These are phyloP conservation scores for Cercospora brassicicola DNA, from an alignment of 2,329 filamentous ascomycete genomes.

Conservation along the genomic window DNA sequence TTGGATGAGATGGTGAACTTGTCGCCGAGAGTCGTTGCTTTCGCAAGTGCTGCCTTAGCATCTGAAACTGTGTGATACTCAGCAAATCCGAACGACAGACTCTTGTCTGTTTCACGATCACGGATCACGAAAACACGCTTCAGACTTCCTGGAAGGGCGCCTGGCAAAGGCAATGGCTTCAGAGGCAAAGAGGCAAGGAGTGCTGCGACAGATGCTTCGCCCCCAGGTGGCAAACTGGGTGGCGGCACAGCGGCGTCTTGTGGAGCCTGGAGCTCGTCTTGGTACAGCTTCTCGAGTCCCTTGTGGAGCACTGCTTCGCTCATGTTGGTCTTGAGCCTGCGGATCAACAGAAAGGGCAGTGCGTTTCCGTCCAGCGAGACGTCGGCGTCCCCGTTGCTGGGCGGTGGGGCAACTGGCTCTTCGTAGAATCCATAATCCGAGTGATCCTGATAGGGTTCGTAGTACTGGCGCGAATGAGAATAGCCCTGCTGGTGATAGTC, in stretches of 20 bases:
- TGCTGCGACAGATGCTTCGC: slow-evolving; percentile 30
- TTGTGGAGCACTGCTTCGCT: slow-evolving; percentile 71
- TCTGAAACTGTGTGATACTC: slow-evolving; percentile 76
- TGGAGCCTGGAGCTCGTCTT: slow-evolving; percentile 30
- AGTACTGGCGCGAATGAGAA: slow-evolving; percentile 12
- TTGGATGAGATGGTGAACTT: slow-evolving; percentile 77
- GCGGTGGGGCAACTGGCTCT: slow-evolving; percentile 23
- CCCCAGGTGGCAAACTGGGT: not conserved
- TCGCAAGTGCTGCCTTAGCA: slow-evolving; percentile 70
- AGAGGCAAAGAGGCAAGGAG: not conserved
- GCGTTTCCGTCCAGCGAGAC: slow-evolving; percentile 23
- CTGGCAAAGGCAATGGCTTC: slow-evolving; percentile 12
- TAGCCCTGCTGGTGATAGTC: slow-evolving; percentile 15
- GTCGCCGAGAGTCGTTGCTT: slow-evolving; percentile 65
- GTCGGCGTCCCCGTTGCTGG: slow-evolving; percentile 30
- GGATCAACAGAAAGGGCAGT: slow-evolving; percentile 62
- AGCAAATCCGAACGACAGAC: slow-evolving; percentile 79
- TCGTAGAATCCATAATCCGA: slow-evolving; percentile 22
- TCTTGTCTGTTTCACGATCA: slow-evolving; percentile 68
- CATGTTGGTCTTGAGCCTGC: slow-evolving; percentile 68
- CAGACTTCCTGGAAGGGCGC: slow-evolving; percentile 69
- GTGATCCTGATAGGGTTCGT: slow-evolving; percentile 11
- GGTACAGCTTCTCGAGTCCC: slow-evolving; percentile 73
- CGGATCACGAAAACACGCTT: slow-evolving; percentile 75
- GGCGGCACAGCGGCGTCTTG: not conserved